Evolutionary conservation across 345 rosid species (phyloP), one percentile per base, ranked within the genome.

Genomic region (Syzygium grande): DNA sequence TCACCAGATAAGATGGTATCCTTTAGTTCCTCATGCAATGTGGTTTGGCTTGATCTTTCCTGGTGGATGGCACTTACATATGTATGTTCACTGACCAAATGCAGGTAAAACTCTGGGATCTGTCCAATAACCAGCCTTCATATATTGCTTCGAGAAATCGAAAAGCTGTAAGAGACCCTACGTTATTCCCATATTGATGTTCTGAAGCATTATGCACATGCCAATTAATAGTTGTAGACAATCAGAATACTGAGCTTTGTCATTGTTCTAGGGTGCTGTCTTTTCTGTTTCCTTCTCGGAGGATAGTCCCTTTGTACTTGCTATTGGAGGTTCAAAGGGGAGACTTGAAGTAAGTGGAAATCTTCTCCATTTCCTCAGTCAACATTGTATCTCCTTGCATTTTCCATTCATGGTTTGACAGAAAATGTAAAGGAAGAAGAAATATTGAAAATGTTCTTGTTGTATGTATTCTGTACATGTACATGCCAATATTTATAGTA

Each of bases 71-170:
- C 29, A 65, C 78, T 65, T 65, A 29, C 2, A 65, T n/a, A 29
- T 65, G 78, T 65, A 65, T 30, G 41, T 34, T 87, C 43, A 12
- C 78, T 63, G 41, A 86, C 87, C 51, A 85, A 84, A 30, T 91
- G 88, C 92, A 95, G 95, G 95, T 95, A 3, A 97, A 96, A 87
- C 93, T 97, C 25, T 95, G 99, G 99, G 98, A 97, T 93, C 90
- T 96, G 89, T 90, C 96, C 19, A 95, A 95, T 91, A 94, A 92
- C 86, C 94, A 94, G 88, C 99, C 99, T 84, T 94, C 99, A 3
- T 94, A 98, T 87, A 55, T 95, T 84, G 91, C 93, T 65, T 92
- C 95, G 54, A 91, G 88, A 88, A 90, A 91, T 85, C 98, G 95
- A 84, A 95, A 91, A 91, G 97, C 94, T 52, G 99, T 95, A 93